phyloP scores from a whole-genome alignment of 108 stramenopile genomes.

The Thalassiosira profunda region DNA sequence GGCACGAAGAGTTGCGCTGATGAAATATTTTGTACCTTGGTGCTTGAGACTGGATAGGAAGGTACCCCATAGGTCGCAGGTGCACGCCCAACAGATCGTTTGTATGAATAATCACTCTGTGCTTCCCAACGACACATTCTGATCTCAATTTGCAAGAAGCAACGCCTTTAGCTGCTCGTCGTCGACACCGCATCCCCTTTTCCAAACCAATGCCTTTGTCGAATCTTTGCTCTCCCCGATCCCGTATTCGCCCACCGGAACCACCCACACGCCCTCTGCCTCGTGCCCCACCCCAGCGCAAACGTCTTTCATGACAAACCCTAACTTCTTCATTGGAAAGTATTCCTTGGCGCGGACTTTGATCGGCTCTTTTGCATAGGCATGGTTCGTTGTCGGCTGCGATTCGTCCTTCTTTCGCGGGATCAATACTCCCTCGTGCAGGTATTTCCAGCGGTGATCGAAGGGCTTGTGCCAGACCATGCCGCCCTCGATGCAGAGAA shows the following conservation, averaged over 20 bases:
- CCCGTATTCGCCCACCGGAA: slow-evolving; percentile 35
- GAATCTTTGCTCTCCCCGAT: not conserved
- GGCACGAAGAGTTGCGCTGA: too few species aligned
- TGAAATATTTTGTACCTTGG: too few species aligned
- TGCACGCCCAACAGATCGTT: too few species aligned
- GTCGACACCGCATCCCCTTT: slow-evolving; percentile 5
- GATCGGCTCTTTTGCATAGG: slow-evolving; percentile 45
- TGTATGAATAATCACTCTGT: too few species aligned
- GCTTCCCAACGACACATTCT: too few species aligned
- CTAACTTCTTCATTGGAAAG: slow-evolving; percentile 46
- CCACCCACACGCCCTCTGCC: slow-evolving; percentile 37
- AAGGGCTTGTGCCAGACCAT: slow-evolving; percentile 47
- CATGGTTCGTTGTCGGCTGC: not conserved
- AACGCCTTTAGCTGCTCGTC: slow-evolving; percentile 2
- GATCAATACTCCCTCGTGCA: slow-evolving; percentile 49
- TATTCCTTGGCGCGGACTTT: slow-evolving; percentile 53
- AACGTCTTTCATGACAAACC: slow-evolving; percentile 52
- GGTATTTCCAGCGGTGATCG: slow-evolving; percentile 38
- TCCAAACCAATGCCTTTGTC: slow-evolving; percentile 18
- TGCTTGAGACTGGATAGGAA: too few species aligned
- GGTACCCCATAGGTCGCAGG: too few species aligned
- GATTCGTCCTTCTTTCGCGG: slow-evolving; percentile 50
- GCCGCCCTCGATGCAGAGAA: slow-evolving; percentile 48
- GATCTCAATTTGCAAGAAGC: too few species aligned
- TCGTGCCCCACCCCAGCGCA: slow-evolving; percentile 44